Evolutionary conservation across 305 asterid species (phyloP).

Genomic region (Fraxinus baroniana): DNA sequence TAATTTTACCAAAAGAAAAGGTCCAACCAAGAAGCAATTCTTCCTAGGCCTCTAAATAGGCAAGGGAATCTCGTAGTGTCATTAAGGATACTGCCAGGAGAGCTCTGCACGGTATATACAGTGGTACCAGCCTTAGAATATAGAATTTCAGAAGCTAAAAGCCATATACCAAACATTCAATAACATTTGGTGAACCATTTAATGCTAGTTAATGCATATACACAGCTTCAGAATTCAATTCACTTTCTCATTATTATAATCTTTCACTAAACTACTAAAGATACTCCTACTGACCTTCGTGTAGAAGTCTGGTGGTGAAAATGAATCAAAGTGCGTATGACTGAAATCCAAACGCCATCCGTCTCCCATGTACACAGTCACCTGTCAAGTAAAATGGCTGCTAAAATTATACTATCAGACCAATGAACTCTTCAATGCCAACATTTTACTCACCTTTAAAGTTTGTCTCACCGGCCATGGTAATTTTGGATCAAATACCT

Average conservation of each 20-base stretch:
- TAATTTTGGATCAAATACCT: conserved; percentile 75
- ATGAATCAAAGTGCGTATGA: conserved; percentile 91
- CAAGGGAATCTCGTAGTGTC: background rate
- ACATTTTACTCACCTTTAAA: conserved; percentile 55
- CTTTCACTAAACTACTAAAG: background rate
- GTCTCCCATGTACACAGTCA: conserved; percentile 79
- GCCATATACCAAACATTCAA: background rate
- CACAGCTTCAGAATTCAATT: background rate
- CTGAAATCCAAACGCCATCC: conserved; percentile 99
- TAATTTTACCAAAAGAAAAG: background rate
- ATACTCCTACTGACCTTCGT: conserved; percentile 59
- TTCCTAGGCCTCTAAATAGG: background rate
- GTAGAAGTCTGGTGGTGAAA: conserved; percentile 94
- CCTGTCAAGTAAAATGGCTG: conserved; percentile 40
- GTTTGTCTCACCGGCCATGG: conserved; percentile 69
- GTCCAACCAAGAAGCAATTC: background rate
- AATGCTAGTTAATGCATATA: background rate
- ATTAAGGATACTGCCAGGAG: background rate
- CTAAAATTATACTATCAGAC: background rate
- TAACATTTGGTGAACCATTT: background rate
- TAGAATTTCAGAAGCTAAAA: background rate
- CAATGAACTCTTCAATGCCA: background rate
- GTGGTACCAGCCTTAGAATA: background rate
- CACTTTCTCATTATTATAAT: background rate
- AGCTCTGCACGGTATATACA: background rate